phyloP scores from a whole-genome alignment of 345 rosid species.

The Eucalyptus globulus region DNA sequence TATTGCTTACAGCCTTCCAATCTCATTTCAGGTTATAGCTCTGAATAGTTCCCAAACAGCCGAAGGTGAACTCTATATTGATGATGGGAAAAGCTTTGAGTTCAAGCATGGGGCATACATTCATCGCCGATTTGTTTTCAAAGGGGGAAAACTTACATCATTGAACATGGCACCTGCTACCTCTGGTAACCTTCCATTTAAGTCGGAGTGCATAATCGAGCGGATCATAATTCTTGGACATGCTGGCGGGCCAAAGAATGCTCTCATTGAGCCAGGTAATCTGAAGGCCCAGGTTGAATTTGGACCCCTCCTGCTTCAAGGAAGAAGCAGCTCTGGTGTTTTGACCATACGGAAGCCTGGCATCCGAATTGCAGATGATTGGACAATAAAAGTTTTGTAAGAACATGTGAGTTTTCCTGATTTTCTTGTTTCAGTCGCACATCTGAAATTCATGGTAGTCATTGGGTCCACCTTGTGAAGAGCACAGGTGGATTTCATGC shows the following conservation, averaged over 20 bases:
- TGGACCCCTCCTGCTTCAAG: conserved; percentile 49
- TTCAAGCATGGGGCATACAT: conserved; percentile 59
- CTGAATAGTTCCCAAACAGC: conserved; percentile 84
- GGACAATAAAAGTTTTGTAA: conserved; percentile 69
- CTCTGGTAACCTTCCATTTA: conserved; percentile 23
- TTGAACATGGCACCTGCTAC: conserved; percentile 20
- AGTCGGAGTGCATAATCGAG: conserved; percentile 49
- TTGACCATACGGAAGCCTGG: conserved; percentile 79
- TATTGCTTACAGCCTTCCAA: neutral
- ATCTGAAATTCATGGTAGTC: neutral
- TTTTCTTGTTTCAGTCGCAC: neutral
- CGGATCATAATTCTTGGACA: conserved; percentile 75
- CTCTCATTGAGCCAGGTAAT: conserved; percentile 60
- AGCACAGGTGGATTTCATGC: neutral
- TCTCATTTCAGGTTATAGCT: conserved; percentile 60
- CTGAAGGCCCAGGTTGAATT: conserved; percentile 43
- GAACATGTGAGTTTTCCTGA: neutral
- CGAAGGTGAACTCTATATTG: conserved; percentile 87
- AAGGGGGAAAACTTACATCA: conserved; percentile 60
- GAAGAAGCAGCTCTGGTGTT: conserved; percentile 23
- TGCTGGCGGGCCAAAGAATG: conserved; percentile 30
- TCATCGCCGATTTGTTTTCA: conserved; percentile 72
- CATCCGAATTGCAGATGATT: conserved; percentile 63
- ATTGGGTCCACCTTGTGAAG: neutral
- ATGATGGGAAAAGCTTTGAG: conserved; percentile 82